Evolutionary conservation across 192 early-diverging fungal species (phyloP), one percentile per base, ranked within the genome.

Genomic region (Coemansia sp.): DNA sequence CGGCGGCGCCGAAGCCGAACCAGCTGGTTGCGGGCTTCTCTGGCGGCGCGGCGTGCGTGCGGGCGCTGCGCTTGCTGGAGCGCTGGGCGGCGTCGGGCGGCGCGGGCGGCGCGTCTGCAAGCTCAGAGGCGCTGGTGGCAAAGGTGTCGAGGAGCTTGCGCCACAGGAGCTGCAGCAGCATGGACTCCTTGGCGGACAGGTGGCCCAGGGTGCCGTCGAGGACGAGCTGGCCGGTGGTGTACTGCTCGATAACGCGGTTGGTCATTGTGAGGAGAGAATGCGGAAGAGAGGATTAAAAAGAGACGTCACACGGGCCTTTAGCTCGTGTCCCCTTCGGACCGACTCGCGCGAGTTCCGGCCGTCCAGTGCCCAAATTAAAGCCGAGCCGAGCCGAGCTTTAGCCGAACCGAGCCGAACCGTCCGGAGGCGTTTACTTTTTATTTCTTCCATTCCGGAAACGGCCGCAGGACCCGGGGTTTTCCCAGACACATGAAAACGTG

Each of bases 151-250:
- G 62, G 27, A 83, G 75, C 44, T 64, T 75, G 7, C 50, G 54
- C 81, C 83, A 83, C 2, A 85, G 58, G 41, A 77, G 64, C 47
- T 72, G 71, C 15, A 85, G 69, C 19, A 54, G 50, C 25, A 49
- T 54, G 23, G 62, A 53, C 42, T 83, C 78, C 36, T 75, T 57
- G 22, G 50, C 25, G 0, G 79, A 80, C 11, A 84, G 67, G 51
- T 70, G 50, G 7, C 73, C 72, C n/a, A 81, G 52, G 11, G 78
- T 62, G 44, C 83, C 83, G 2, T 64, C 70, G 41, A 56, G 49
- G 27, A 42, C 53, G 42, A 52, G 70, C 64, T 53, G 58, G 59
- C 74, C 74, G 2, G 28, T 58, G 3, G 50, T 57, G 46, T 77
- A 77, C 64, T 77, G 74, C 46, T 62, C 74, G 6, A 71, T 17